Evolutionary conservation across 768 basidiomycete species (phyloP).

Genomic region (Gymnopilus junonius): DNA sequence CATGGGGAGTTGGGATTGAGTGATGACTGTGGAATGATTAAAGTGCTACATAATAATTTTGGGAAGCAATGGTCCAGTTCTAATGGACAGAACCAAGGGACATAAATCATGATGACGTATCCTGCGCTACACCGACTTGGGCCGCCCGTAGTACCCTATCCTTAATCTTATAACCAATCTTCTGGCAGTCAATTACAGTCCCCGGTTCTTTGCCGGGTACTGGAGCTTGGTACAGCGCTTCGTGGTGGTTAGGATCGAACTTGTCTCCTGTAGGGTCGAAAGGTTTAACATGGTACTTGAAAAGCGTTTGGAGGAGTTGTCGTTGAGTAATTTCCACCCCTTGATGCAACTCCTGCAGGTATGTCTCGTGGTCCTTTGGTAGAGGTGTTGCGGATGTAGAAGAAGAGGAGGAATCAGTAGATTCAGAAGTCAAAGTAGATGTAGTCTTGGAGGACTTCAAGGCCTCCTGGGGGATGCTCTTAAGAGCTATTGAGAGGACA

Average conservation of each 20-base stretch:
- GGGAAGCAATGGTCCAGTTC: background rate
- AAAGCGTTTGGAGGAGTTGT: constrained; percentile 85
- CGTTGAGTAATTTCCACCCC: constrained; percentile 95
- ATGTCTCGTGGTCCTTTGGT: constrained; percentile 59
- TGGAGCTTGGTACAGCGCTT: constrained; percentile 93
- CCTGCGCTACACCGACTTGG: constrained; percentile 93
- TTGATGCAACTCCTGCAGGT: constrained; percentile 74
- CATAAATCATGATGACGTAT: constrained; percentile 23
- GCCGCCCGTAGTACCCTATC: constrained; percentile 92
- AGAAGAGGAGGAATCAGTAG: constrained; percentile 28
- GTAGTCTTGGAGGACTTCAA: constrained; percentile 29
- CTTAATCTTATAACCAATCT: constrained; percentile 93
- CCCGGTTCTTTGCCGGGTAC: constrained; percentile 90
- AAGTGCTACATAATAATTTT: constrained; percentile 31
- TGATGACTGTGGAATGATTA: constrained; percentile 17
- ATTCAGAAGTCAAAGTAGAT: constrained; percentile 2
- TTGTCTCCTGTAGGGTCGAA: constrained; percentile 92
- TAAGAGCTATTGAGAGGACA: constrained; percentile 83
- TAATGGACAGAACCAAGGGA: constrained; percentile 5
- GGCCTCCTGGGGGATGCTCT: constrained; percentile 67
- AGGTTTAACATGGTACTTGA: constrained; percentile 88
- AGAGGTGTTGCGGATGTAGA: constrained; percentile 35
- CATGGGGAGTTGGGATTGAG: constrained; percentile 28
- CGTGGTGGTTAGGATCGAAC: constrained; percentile 95
- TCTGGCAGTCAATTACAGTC: constrained; percentile 88